Evolutionary conservation across 2,329 filamentous ascomycete species (phyloP), one percentile per base, ranked within the genome.

Genomic region (Didymella arachidicola): DNA sequence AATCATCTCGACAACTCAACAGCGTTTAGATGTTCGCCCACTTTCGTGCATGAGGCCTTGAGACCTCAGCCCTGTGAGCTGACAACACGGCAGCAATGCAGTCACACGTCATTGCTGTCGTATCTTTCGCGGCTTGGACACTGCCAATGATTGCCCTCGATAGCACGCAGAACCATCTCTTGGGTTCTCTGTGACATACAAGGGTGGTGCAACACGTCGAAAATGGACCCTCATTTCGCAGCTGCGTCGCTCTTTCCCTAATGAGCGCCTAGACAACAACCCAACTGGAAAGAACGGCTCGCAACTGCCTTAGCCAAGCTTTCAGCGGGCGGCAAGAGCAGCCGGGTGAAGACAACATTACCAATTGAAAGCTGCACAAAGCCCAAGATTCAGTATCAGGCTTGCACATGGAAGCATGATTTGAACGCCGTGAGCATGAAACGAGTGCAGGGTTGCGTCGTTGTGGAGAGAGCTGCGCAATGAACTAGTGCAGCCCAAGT

Each of bases 391-490:
- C 22, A 22, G 38, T 32, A 27, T 44, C 48, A 39, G 55, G 29
- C 22, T 30, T 10, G 44, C 48, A 36, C n/a, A 38, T 29, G 16
- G 44, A 34, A 44, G 55, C 55, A 45, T 44, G 45, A 38, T 46
- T 14, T 50, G 39, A 45, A 16, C 18, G 46, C 26, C 32, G 19
- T 46, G 41, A 59, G 56, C 50, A 39, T 59, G 56, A 59, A 59
- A 59, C 56, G 39, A 41, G 45, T 27, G 46, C 56, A 59, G 51
- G 50, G 56, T 54, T 54, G 46, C 56, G 56, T 50, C 45, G 44
- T 25, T 53, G 50, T 59, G 50, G 56, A 59, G 44, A 54, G 56
- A 59, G 56, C 56, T 59, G 56, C 50, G 56, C 56, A 42, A 54
- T 42, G 26, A 29, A 50, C 50, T 59, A 46, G 56, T 34, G 56